phyloP scores from a whole-genome alignment of 225 moss, liverwort and hornwort genomes.

The Straminergon stramineum region DNA sequence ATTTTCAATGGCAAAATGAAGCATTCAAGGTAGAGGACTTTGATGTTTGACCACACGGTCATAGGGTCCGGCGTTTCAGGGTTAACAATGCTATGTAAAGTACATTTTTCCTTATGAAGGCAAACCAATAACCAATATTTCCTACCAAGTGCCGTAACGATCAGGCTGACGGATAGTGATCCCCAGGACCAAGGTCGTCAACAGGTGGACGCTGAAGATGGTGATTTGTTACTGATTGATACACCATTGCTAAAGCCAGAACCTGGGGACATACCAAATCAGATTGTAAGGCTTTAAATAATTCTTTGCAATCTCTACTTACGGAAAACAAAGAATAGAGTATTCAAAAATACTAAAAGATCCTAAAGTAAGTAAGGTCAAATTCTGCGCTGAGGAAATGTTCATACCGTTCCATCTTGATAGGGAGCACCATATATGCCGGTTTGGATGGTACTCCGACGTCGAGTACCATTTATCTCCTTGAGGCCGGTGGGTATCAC shows the following conservation, averaged over 20 bases:
- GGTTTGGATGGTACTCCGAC: conserved; percentile 33
- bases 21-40: not conserved
- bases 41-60: not conserved
- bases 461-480: conserved; percentile 22
- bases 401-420: conserved; percentile 48
- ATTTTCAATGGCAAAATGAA: not conserved
- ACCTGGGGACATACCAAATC: conserved; percentile 23
- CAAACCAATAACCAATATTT: not conserved
- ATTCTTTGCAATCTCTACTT: not conserved
- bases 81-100: not conserved
- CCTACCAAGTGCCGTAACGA: not conserved
- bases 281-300: not conserved
- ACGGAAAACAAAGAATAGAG: not conserved
- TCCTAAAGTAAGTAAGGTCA: not conserved
- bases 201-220: conserved; percentile 61
- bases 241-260: conserved; percentile 59
- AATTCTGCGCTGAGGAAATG: not conserved
- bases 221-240: conserved; percentile 42
- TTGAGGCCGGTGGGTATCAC: conserved; percentile 56
- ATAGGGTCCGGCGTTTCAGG: not conserved
- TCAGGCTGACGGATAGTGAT: not conserved
- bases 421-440: conserved; percentile 61
- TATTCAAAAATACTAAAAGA: not conserved
- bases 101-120: not conserved
- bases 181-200: conserved; percentile 23